Evolutionary conservation across 345 rosid species (phyloP), one percentile per base, ranked within the genome.

Genomic region (Rhodomyrtus tomentosa): DNA sequence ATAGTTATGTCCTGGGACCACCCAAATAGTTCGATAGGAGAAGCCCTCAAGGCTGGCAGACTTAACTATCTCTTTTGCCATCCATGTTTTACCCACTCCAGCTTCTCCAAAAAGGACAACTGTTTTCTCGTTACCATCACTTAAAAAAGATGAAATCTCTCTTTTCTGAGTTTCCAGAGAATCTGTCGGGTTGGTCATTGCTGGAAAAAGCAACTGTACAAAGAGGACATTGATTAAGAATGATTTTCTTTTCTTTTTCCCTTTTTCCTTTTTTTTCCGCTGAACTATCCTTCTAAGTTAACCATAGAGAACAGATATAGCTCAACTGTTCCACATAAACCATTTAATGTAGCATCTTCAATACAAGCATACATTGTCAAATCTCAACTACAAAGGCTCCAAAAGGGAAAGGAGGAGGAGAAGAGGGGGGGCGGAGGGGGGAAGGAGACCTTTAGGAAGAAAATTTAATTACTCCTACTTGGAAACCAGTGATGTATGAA

Each of bases 51-150:
- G 50, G 22, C 55, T 50, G 25, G 80, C 83, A 73, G 12, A 55
- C 20, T 56, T 73, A 72, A 80, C n/a, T 3, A 18, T 13, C 83
- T 76, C 27, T 55, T 53, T 79, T 48, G 85, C 87, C 82, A 82
- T 55, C 85, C 87, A 86, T 22, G 85, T 82, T 54, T 86, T 86
- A 42, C 87, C 87, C 45, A 80, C 85, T 42, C 87, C 85, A 45
- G 55, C 48, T 53, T 45, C 54, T 55, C 87, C 87, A 55, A 21
- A 50, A 45, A 86, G 80, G 16, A 86, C 73, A 38, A 86, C 50
- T 36, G 48, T 86, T 32, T 62, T 22, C 82, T 24, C 74, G 3
- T 81, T 8, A n/a, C 55, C 72, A 55, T 76, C 25, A 36, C 40
- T 16, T n/a, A 84, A n/a, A 42, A 32, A 50, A 24, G 10, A 21